phyloP scores from a whole-genome alignment of 192 early-diverging fungal species.

The Funneliformis mosseae region DNA sequence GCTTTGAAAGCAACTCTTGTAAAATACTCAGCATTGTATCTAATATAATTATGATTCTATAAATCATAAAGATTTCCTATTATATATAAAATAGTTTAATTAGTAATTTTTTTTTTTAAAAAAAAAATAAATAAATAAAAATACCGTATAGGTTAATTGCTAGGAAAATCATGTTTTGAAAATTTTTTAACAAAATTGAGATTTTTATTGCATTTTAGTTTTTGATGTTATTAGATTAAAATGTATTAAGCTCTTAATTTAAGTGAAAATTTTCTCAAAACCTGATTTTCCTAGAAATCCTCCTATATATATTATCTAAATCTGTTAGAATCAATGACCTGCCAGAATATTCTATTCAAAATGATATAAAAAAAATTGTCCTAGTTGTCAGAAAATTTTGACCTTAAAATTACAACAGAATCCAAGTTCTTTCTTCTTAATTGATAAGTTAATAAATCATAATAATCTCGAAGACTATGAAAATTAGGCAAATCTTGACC shows the following conservation, averaged over 20 bases:
- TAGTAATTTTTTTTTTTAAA: too few relatives aligned
- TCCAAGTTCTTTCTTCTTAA: too few relatives aligned
- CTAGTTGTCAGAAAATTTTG: conserved; percentile 19
- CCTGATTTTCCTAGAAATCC: too few relatives aligned
- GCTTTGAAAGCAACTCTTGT: conserved; percentile 10
- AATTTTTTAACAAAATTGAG: too few relatives aligned
- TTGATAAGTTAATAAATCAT: neutral
- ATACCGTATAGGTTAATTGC: too few relatives aligned
- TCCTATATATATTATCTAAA: conserved; percentile 29
- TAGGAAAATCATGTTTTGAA: too few relatives aligned
- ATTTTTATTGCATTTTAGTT: too few relatives aligned
- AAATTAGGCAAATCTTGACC: conserved; percentile 25
- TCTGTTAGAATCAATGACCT: conserved; percentile 23
- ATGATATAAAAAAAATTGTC: neutral
- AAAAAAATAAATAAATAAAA: too few relatives aligned
- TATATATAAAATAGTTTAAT: neutral
- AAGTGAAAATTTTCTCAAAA: too few relatives aligned
- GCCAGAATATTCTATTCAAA: conserved; percentile 11
- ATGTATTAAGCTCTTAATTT: too few relatives aligned
- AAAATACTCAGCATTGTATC: conserved; percentile 8
- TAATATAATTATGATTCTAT: conserved; percentile 32
- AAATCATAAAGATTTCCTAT: conserved; percentile 30
- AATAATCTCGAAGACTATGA: conserved; percentile 17
- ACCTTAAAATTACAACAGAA: conserved; percentile 14
- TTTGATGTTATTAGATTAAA: too few relatives aligned